Percentiles rank a stretch among this genome's conserved stretches.
Conservation (phyloP, 305 asterid genomes). For the Solanum chacoense region DNA sequence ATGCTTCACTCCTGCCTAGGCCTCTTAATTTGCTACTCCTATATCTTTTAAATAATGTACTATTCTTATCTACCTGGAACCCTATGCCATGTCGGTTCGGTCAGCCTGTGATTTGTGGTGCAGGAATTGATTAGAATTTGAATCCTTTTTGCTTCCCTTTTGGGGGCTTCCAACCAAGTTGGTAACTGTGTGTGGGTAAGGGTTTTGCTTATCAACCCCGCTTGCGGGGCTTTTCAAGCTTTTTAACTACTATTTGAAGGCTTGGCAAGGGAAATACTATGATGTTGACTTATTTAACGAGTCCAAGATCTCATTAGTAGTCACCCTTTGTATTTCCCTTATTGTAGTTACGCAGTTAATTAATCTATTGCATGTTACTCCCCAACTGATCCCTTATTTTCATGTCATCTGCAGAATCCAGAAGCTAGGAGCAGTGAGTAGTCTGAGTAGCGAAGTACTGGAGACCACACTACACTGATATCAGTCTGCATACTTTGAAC, state of each 20-base stretch:
- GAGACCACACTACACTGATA: background rate
- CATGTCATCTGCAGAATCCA: background rate
- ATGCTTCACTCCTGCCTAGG: background rate
- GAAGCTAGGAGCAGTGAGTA: background rate
- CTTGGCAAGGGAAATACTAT: background rate
- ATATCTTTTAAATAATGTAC: background rate
- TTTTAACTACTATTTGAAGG: background rate
- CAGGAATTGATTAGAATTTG: background rate
- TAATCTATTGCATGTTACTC: background rate
- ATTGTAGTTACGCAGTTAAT: background rate
- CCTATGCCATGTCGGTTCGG: background rate
- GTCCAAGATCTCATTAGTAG: background rate
- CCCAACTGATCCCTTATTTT: background rate
- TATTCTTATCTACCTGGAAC: background rate
- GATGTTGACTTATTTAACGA: background rate
- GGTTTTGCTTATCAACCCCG: background rate
- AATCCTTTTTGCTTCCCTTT: background rate
- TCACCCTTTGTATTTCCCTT: background rate
- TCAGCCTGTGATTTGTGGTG: background rate
- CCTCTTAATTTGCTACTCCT: background rate
- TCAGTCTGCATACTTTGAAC: conserved; percentile 6
- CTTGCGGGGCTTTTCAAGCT: background rate
- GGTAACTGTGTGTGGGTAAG: background rate
- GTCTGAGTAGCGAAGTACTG: background rate
- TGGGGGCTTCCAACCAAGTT: background rate